Evolutionary conservation across 345 rosid genomes (phyloP).

Genomic region (Ceriops decandra): DNA sequence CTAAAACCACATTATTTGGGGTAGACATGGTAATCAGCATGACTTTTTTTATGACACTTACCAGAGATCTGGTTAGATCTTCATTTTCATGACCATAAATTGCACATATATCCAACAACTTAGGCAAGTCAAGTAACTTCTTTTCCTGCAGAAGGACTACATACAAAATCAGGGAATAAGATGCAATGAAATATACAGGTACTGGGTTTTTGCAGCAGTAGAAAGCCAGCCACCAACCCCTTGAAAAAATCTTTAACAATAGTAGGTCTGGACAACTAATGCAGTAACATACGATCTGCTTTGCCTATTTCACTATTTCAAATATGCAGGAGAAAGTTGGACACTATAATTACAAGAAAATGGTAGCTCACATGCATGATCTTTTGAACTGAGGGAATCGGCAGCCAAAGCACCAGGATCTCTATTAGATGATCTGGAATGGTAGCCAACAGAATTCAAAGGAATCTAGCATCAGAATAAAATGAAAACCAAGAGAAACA

Average conservation of each 20-base stretch:
- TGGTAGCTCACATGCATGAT: slow-evolving; percentile 64
- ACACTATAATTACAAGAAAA: no score
- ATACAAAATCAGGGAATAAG: slow-evolving; percentile 42
- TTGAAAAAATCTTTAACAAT: no score
- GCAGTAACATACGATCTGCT: neutral
- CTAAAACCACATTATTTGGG: no score
- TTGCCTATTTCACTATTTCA: neutral
- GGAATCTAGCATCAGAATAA: neutral
- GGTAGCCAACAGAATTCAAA: neutral
- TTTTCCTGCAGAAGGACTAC: slow-evolving; percentile 93
- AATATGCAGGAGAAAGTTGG: no score
- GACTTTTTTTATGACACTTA: slow-evolving; percentile 22
- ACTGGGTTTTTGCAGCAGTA: no score
- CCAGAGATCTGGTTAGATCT: slow-evolving; percentile 72
- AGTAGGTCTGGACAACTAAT: no score
- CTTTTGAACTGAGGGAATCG: slow-evolving; percentile 62
- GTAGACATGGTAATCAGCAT: no score
- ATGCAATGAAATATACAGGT: slow-evolving; percentile 8
- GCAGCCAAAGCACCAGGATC: slow-evolving; percentile 79
- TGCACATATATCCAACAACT: slow-evolving; percentile 87
- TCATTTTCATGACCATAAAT: slow-evolving; percentile 90
- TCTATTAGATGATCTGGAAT: slow-evolving; percentile 75
- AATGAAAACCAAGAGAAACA: neutral
- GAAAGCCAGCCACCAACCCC: no score
- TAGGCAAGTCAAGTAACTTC: slow-evolving; percentile 83